Percentiles rank a stretch among this genome's conserved stretches.
Evolutionary conservation across 306 rosid genomes (phyloP).

Genomic region (Oxytropis ochrocephala): DNA sequence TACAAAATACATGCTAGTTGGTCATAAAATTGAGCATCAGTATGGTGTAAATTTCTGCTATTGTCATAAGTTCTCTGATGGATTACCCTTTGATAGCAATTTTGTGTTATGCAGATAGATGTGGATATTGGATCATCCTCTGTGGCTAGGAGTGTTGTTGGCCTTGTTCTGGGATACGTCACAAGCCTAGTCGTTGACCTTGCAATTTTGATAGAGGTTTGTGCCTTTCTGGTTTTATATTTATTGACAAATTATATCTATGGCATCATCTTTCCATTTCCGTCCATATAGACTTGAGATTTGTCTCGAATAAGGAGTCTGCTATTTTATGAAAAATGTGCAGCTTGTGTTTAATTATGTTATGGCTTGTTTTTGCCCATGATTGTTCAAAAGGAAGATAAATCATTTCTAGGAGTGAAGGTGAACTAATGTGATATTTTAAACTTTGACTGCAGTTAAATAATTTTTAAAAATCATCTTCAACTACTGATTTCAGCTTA

Average conservation of each 20-base stretch:
- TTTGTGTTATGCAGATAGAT: slow-evolving; percentile 64
- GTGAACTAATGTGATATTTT: background rate
- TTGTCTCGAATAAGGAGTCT: background rate
- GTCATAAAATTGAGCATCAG: background rate
- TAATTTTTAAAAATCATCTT: too few species aligned
- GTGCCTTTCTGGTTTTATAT: slow-evolving; percentile 14
- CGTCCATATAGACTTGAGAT: background rate
- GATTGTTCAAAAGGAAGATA: too few species aligned
- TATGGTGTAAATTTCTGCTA: background rate
- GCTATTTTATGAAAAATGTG: background rate
- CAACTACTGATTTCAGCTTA: too few species aligned
- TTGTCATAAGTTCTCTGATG: background rate
- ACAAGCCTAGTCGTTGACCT: slow-evolving; percentile 94
- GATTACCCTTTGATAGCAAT: background rate
- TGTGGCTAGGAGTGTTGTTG: slow-evolving; percentile 82
- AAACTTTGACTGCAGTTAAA: background rate
- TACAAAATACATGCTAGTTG: background rate
- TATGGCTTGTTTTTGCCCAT: too few species aligned
- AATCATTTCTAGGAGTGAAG: background rate
- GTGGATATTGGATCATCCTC: slow-evolving; percentile 97
- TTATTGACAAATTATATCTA: background rate
- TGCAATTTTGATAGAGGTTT: slow-evolving; percentile 87
- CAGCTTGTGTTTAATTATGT: background rate
- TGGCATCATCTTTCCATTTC: background rate
- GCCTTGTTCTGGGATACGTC: slow-evolving; percentile 93